Evolutionary conservation across 2,329 filamentous ascomycete species (phyloP).

Genomic region (Ophiocordyceps sinensis): DNA sequence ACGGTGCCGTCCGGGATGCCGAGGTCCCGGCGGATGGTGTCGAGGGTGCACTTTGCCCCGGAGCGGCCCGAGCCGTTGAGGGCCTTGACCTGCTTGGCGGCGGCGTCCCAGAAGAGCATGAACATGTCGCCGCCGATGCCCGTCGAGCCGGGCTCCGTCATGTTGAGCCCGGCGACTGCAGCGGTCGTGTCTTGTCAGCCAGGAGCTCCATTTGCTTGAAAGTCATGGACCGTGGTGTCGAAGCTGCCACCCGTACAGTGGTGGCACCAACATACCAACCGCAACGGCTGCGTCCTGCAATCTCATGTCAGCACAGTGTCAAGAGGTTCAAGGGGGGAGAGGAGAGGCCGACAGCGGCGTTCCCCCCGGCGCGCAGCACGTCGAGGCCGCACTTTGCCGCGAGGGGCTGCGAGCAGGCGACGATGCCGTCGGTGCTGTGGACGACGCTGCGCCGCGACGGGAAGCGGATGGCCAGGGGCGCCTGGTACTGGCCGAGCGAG

Average conservation of each 20-base stretch:
- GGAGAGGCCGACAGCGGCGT: constrained; percentile 62
- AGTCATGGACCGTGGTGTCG: not conserved
- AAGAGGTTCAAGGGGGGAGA: not conserved
- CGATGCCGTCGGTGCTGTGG: constrained; percentile 83
- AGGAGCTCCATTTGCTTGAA: not conserved
- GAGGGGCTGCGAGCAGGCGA: constrained; percentile 78
- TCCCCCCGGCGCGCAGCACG: constrained; percentile 75
- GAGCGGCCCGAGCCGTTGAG: constrained; percentile 90
- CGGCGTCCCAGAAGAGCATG: constrained; percentile 79
- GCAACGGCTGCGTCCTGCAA: constrained; percentile 85
- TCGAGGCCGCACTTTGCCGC: constrained; percentile 79
- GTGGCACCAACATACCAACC: constrained; percentile 40
- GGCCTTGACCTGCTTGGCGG: constrained; percentile 66
- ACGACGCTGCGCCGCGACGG: constrained; percentile 79
- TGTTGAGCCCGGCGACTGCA: constrained; percentile 73
- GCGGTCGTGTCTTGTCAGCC: not conserved
- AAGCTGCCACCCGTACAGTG: too few relatives aligned
- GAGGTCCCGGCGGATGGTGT: constrained; percentile 55
- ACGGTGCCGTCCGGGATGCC: constrained; percentile 42
- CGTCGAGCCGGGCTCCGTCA: constrained; percentile 85
- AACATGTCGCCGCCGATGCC: constrained; percentile 98
- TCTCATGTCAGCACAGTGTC: not conserved
- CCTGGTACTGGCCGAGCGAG: constrained; percentile 29
- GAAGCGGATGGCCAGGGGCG: constrained; percentile 45
- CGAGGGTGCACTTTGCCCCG: constrained; percentile 52